phyloP scores from a whole-genome alignment of 1,139 yeast genomes.

The Suhomyces anneliseae region DNA sequence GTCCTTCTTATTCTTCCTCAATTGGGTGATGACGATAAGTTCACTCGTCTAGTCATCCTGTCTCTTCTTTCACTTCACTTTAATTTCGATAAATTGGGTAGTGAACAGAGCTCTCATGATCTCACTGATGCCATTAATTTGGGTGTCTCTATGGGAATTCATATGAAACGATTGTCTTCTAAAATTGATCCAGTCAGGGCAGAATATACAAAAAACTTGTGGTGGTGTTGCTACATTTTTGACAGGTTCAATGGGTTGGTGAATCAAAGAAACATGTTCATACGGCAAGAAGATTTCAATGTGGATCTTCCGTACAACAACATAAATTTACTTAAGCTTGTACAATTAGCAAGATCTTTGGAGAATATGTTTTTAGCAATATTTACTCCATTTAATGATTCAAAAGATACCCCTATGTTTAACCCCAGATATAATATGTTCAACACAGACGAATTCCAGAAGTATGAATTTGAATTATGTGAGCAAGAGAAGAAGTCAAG shows the following conservation, averaged over 20 bases:
- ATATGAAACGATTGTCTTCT: conserved; percentile 27
- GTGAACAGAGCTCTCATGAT: conserved; percentile 40
- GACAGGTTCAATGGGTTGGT: conserved; percentile 40
- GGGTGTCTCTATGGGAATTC: conserved; percentile 34
- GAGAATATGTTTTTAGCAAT: conserved; percentile 33
- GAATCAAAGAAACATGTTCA: conserved; percentile 36
- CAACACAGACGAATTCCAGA: conserved; percentile 27
- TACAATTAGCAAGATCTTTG: conserved; percentile 27
- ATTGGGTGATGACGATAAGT: conserved; percentile 39
- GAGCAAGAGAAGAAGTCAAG: conserved; percentile 17
- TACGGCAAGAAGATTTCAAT: conserved; percentile 37
- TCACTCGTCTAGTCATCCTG: conserved; percentile 29
- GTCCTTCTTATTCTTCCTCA: conserved; percentile 33
- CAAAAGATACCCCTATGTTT: conserved; percentile 5
- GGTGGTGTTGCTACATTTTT: conserved; percentile 39
- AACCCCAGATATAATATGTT: conserved; percentile 20
- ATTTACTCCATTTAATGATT: conserved; percentile 29
- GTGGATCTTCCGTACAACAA: conserved; percentile 27
- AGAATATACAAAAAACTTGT: conserved; percentile 28
- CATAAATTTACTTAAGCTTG: conserved; percentile 25
- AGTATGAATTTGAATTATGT: conserved; percentile 29
- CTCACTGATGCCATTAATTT: conserved; percentile 31
- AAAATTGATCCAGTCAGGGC: conserved; percentile 16
- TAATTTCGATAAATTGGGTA: conserved; percentile 32
- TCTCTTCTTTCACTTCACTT: conserved; percentile 32